These are phyloP conservation scores for Paraphaeosphaeria minitans DNA, from an alignment of 2,329 filamentous ascomycete species.

Conservation along the genomic window DNA sequence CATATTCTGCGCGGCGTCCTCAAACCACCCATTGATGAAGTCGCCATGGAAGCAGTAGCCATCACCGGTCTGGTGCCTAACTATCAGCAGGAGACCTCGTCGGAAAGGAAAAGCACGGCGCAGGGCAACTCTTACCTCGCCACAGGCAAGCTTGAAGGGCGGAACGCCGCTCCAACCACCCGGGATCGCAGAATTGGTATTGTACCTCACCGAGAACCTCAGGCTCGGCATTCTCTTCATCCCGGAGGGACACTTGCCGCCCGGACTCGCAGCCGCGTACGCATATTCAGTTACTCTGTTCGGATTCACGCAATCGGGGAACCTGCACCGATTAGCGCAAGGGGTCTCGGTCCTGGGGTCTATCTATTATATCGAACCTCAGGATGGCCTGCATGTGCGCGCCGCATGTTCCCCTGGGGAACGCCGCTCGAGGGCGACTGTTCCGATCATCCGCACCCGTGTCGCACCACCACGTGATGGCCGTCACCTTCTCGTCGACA, in stretches of 20 bases:
- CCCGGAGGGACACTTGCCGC: conserved; percentile 43
- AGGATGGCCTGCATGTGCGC: conserved; percentile 22
- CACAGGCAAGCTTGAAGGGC: conserved; percentile 49
- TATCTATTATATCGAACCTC: neutral
- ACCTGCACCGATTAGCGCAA: conserved; percentile 19
- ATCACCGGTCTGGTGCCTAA: conserved; percentile 16
- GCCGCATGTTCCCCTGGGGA: conserved; percentile 40
- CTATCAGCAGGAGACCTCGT: neutral
- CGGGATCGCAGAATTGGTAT: conserved; percentile 47
- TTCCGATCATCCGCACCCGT: conserved; percentile 16
- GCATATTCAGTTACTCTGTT: conserved; percentile 26
- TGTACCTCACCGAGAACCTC: conserved; percentile 52
- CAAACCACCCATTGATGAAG: conserved; percentile 52
- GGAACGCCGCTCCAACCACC: conserved; percentile 49
- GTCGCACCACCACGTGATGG: conserved; percentile 23
- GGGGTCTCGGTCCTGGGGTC: no score
- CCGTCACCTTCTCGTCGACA: conserved; percentile 20
- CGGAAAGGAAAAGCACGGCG: neutral
- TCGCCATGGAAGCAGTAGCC: conserved; percentile 50
- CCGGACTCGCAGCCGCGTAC: conserved; percentile 35
- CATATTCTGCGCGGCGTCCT: conserved; percentile 47
- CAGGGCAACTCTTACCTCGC: conserved; percentile 23
- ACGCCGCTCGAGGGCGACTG: conserved; percentile 34
- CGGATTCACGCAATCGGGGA: conserved; percentile 49
- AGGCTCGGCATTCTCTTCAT: conserved; percentile 51